Evolutionary conservation across 208 protist species (phyloP), one percentile per base, ranked within the genome.

Genomic region (Trypanosoma theileri): DNA sequence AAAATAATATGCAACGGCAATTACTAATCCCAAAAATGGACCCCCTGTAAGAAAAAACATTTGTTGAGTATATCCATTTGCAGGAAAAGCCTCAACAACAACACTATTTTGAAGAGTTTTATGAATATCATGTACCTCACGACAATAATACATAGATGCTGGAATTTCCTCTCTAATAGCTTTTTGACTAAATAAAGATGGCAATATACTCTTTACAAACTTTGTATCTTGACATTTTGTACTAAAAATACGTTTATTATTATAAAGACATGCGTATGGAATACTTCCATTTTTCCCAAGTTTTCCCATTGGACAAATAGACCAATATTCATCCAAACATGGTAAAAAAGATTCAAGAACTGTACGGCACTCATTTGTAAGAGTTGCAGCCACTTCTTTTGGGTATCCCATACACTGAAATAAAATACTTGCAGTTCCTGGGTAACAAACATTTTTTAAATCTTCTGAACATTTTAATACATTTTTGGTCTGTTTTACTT

Each of bases 1-100:
- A 61, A 72, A 77, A 21, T 77, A 67, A 59, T 64, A 80, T 17
- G 71, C 60, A 31, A 70, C n/a, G 6, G 70, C 41, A 12, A 80
- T 0, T 17, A 73, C n/a, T 28, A 80, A 59, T n/a, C 64, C 64
- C 28, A 69, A 4, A 62, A 76, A 59, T 12, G 40, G 48, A 11
- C 71, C 44, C 7, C 26, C 50, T 26, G 60, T 55, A 42, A 59
- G 12, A 26, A 71, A 63, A 51, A 76, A 70, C 22, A 58, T 40
- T 17, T 51, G 24, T 55, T 76, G 59, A 19, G 19, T 42, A 48
- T 76, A 76, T 22, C 41, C 46, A 19, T 59, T 57, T 22, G 69
- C 52, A 35, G 69, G 69, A 60, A 74, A 74, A n/a, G 69, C 69
- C 42, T 68, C 51, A 28, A 41, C 61, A 14, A 60, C 53, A 24